Percentiles rank a stretch among this genome's conserved stretches.
Evolutionary conservation across 148 eudicot species (phyloP).

Genomic region (Arbutus unedo): DNA sequence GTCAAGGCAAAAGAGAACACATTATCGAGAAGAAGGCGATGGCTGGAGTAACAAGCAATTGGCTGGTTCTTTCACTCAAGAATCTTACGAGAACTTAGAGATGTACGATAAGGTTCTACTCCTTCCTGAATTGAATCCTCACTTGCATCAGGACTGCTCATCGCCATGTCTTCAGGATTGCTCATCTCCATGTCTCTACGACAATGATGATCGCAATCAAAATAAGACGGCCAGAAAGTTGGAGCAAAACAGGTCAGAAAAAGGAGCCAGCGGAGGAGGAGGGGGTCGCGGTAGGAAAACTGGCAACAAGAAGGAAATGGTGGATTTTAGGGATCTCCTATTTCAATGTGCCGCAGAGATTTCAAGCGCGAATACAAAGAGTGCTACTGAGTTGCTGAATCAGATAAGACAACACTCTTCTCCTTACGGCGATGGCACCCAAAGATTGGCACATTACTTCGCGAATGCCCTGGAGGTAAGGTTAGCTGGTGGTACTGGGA

Average conservation of each 20-base stretch:
- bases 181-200: not conserved
- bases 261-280: not conserved
- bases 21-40: constrained; percentile 35
- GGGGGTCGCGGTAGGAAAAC: constrained; percentile 21
- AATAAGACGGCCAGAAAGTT: not conserved
- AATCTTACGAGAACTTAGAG: constrained; percentile 29
- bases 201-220: too few relatives aligned
- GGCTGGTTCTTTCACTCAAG: constrained; percentile 31
- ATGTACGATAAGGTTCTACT: constrained; percentile 42
- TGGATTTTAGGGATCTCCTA: constrained; percentile 57
- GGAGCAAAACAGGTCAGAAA: not conserved
- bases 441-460: constrained; percentile 37
- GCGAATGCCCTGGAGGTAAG: constrained; percentile 41
- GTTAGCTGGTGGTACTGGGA: constrained; percentile 59
- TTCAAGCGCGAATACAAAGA: constrained; percentile 30
- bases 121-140: constrained; percentile 13
- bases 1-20: constrained; percentile 40
- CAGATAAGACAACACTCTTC: constrained; percentile 29
- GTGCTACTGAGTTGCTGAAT: constrained; percentile 43
- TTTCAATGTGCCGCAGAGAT: constrained; percentile 60
- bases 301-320: constrained; percentile 23
- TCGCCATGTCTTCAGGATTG: not conserved
- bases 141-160: constrained; percentile 15
- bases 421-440: constrained; percentile 25
- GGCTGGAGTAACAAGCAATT: constrained; percentile 43